These are phyloP conservation scores for Phytophthora syringae DNA, from an alignment of 352 stramenopile genomes.

Conservation along the genomic window DNA sequence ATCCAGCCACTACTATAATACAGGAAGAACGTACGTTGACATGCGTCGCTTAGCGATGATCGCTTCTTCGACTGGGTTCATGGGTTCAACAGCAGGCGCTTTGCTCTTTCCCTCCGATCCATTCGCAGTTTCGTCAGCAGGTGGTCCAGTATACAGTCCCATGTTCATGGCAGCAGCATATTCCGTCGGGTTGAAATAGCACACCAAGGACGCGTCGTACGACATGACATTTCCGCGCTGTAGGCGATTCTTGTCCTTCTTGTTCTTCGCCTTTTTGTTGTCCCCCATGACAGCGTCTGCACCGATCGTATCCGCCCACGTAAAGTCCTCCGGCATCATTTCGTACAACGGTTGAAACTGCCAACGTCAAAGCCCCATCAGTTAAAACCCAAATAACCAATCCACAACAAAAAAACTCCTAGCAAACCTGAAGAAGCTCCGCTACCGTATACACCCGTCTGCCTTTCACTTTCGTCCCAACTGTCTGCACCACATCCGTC, in stretches of 20 bases:
- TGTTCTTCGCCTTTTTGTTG: slow-evolving; percentile 55
- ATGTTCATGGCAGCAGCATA: slow-evolving; percentile 69
- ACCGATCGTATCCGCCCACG: slow-evolving; percentile 68
- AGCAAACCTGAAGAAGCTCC: slow-evolving; percentile 64
- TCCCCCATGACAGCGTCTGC: slow-evolving; percentile 53
- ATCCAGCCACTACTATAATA: neutral
- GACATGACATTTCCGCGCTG: slow-evolving; percentile 44
- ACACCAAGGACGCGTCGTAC: slow-evolving; percentile 78
- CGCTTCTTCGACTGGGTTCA: slow-evolving; percentile 75
- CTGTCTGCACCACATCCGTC: slow-evolving; percentile 32
- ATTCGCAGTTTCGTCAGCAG: slow-evolving; percentile 20
- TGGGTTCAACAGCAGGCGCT: slow-evolving; percentile 11
- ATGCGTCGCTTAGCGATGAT: slow-evolving; percentile 60
- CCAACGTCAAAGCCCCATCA: neutral
- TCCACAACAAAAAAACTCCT: neutral
- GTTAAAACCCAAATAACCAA: neutral
- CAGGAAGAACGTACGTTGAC: slow-evolving; percentile 44
- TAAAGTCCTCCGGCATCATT: slow-evolving; percentile 69
- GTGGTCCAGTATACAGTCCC: slow-evolving; percentile 62
- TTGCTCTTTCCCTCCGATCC: slow-evolving; percentile 27
- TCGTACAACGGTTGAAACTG: slow-evolving; percentile 79
- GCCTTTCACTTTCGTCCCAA: slow-evolving; percentile 53
- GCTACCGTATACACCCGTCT: slow-evolving; percentile 64
- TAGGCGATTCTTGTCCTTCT: slow-evolving; percentile 55
- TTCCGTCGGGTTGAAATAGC: slow-evolving; percentile 83